Evolutionary conservation across 257 asterid genomes (phyloP), one percentile per base, ranked within the genome.

Genomic region (Pogostemon cablin): DNA sequence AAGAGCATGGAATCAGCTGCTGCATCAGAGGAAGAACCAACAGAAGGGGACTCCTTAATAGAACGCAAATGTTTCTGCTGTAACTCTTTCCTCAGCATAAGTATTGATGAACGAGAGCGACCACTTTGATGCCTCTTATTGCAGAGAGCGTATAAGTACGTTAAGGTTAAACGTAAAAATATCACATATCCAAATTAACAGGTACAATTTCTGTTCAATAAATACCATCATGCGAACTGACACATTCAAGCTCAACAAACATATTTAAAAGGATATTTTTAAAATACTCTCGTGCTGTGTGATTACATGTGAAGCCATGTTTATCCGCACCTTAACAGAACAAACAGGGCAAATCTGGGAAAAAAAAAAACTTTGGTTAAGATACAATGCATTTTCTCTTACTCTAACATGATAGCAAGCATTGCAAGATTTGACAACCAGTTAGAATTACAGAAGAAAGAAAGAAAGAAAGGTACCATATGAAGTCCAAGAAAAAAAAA

Each of bases 331-430:
- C 85, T 80, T 86, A 46, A 76, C 50, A 60, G 80, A 71, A 84
- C 98, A 93, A 80, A 93, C 80, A 11, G 98, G 98, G 86, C 98
- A 93, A 64, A 93, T 85, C 98, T 93, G 96, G 77, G 80, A 76
- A 75, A 10, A 73, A 48, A 67, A 48, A 25, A 46, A 78, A 73
- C 73, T 70, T 12, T 38, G 8, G 65, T 48, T 69, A 62, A 25
- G 44, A 47, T 49, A 69, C 57, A 64, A 76, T 25, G 76, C 11
- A 38, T 4, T 47, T 53, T 17, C 17, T 9, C 47, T 49, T 7
- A 66, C 53, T 65, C 38, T 56, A 52, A 65, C 47, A 71, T 42
- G 44, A 52, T 7, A 41, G 72, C 66, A 20, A 40, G 34, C 38
- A 2, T 7, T 69, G 63, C 71, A 61, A 39, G 74, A 55, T 42